These are phyloP conservation scores for Oropetium thomaeum DNA, from an alignment of 176 grass and related monocot genomes.

Conservation along the genomic window DNA sequence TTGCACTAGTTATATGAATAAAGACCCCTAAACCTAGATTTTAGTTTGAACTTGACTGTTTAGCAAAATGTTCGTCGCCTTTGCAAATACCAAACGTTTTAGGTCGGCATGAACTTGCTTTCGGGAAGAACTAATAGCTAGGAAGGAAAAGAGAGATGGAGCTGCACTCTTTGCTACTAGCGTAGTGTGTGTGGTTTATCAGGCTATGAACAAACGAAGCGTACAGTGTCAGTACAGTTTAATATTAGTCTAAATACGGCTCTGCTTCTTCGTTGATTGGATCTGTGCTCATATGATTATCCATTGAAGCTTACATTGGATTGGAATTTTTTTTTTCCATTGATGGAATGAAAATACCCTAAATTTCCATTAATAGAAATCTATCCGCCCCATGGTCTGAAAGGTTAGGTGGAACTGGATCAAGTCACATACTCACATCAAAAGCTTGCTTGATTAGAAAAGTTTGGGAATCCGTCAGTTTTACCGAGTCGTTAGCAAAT, in stretches of 20 bases:
- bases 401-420: neutral
- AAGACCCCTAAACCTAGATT: neutral
- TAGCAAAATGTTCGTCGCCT: neutral
- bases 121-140: neutral
- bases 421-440: neutral
- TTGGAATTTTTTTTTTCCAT: neutral
- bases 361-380: conserved; percentile 1
- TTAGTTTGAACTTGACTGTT: too few relatives aligned
- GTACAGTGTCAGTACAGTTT: too few relatives aligned
- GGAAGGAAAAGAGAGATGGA: neutral
- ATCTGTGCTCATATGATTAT: neutral
- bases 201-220: too few relatives aligned
- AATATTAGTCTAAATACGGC: too few relatives aligned
- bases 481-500: neutral
- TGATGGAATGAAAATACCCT: neutral
- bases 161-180: neutral
- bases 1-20: neutral
- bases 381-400: neutral
- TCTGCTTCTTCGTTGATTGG: too few relatives aligned
- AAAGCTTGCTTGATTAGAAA: neutral
- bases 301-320: neutral
- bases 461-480: neutral
- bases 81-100: neutral
- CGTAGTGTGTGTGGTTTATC: too few relatives aligned
- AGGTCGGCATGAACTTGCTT: neutral